Conservation (phyloP, 306 rosid genomes). For the Prunus mongolica region DNA sequence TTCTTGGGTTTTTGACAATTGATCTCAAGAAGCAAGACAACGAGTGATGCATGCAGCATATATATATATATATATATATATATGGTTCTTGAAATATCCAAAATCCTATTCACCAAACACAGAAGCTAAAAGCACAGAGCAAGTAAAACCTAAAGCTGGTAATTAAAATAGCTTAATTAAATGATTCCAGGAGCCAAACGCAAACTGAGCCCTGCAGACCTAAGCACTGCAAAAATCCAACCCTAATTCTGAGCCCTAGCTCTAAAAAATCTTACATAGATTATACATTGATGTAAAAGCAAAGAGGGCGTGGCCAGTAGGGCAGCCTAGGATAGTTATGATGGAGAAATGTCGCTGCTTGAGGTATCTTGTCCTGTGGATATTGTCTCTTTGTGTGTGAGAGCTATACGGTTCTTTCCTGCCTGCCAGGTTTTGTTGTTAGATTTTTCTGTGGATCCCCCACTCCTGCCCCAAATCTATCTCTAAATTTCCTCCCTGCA, state of each 20-base stretch:
- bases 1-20: neutral
- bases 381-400: constrained; percentile 33
- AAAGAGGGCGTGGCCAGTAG: neutral
- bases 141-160: constrained; percentile 28
- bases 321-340: constrained; percentile 23
- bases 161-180: neutral
- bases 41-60: neutral
- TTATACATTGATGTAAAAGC: neutral
- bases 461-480: constrained; percentile 48
- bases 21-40: neutral
- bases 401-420: constrained; percentile 9
- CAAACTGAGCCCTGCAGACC: constrained; percentile 6
- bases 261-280: neutral
- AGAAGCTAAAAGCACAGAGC: constrained; percentile 23
- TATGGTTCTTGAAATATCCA: neutral
- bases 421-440: constrained; percentile 31
- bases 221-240: neutral
- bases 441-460: constrained; percentile 24
- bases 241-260: neutral
- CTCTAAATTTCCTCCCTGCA: constrained; percentile 47
- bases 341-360: constrained; percentile 54
- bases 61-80: neutral
- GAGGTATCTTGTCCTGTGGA: constrained; percentile 49
- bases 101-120: neutral
- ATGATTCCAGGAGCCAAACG: neutral